Evolutionary conservation across 1,284 basidiomycete species (phyloP).

Genomic region (Takashimella koratensis): DNA sequence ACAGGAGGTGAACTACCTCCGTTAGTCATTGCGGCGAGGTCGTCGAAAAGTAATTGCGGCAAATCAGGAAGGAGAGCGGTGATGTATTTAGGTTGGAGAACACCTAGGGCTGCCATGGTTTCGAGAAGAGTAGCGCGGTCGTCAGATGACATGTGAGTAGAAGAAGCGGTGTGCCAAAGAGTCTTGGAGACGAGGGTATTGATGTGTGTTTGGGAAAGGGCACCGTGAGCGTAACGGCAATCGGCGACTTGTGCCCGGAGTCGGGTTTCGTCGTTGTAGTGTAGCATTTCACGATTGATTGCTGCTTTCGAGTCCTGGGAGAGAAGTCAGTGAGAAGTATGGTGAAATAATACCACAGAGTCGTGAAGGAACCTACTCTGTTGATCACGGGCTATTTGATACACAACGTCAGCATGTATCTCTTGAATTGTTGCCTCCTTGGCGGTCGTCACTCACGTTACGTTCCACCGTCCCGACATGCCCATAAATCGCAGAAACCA

Average conservation of each 20-base stretch:
- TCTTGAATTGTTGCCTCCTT: too few species aligned
- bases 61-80: constrained; percentile 26
- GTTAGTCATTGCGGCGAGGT: too few species aligned
- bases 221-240: constrained; percentile 23
- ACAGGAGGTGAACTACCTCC: too few species aligned
- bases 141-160: constrained; percentile 16
- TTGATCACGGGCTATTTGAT: constrained; percentile 31
- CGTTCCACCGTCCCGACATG: constrained; percentile 38
- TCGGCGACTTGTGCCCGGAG: constrained; percentile 30
- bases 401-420: background rate
- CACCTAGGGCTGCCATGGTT: constrained; percentile 27
- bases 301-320: constrained; percentile 35
- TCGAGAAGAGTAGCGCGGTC: constrained; percentile 28
- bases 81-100: constrained; percentile 26
- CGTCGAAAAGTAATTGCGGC: constrained; percentile 26
- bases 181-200: constrained; percentile 34
- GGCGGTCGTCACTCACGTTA: constrained; percentile 24
- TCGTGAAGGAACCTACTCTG: constrained; percentile 30
- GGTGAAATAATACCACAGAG: too few species aligned
- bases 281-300: constrained; percentile 30
- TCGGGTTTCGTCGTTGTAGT: constrained; percentile 22
- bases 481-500: constrained; percentile 35
- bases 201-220: constrained; percentile 17
- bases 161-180: constrained; percentile 14
- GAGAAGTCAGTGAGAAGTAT: background rate